Evolutionary conservation across 192 early-diverging fungal species (phyloP), one percentile per base, ranked within the genome.

Genomic region (Backusella morwellensis): DNA sequence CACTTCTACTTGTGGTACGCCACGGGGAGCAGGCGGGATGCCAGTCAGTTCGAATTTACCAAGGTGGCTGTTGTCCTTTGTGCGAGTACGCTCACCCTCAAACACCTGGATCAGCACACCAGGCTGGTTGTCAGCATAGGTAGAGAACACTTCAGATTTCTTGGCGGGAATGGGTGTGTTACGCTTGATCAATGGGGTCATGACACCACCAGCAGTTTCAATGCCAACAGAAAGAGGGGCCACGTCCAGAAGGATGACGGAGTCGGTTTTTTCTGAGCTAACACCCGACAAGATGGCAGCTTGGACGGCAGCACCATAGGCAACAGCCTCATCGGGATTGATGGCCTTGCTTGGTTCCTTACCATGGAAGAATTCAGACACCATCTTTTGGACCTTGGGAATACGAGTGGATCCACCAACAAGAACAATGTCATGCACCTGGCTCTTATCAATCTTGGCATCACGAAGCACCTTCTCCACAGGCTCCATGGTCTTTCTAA

Each of bases 351-450:
- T 90, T 6, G 94, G 95, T 90, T 98, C 95, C 91, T 98, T 98
- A 81, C 96, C 96, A 87, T 93, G 87, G 88, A 98, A 98, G 91
- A 91, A 97, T 90, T 97, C 95, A 47, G 94, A 93, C 82, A 98
- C 92, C 85, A 98, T 91, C 90, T 97, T 95, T 88, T 97, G 95
- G 82, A 98, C 91, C 91, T 96, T 97, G 88, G 97, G 97, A 88
- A 98, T 98, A 91, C 97, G 97, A 77, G 96, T 98, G 77, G 97
- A 97, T 78, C 97, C 96, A 85, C 97, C 97, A 74, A 97, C 97
- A 35, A 98, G 89, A 81, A 98, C 97, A 82, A 98, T 97, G 81
- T 98, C 96, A 76, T 97, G 85, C 75, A 98, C 91, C 63, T 86
- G 70, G 82, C 88, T 79, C 92, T 98, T 98, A 85, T 95, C 95